Evolutionary conservation across 2,329 filamentous ascomycete species (phyloP), one percentile per base, ranked within the genome.

Genomic region (Colletotrichum sp.): DNA sequence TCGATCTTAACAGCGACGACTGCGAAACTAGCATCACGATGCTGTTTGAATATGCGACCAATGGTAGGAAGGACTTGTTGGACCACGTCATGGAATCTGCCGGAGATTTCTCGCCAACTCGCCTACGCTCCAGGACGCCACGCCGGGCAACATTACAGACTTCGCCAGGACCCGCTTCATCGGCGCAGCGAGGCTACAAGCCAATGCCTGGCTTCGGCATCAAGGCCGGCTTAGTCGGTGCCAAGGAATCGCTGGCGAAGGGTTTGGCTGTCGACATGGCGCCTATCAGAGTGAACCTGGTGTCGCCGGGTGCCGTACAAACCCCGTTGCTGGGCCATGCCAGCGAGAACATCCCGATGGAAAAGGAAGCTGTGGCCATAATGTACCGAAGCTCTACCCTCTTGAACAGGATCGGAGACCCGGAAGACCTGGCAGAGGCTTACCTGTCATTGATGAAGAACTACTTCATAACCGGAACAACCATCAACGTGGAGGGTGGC

Each of bases 281-380:
- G 75, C 92, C 92, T 0, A 81, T 93, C 11, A 83, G 93, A 3
- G 91, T 93, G 31, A 94, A 94, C 78, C 78, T 88, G 1, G 89
- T 94, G 2, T 84, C 82, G 67, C 90, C 91, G 0, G 92, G 92
- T 0, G 83, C 85, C 0, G 84, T 89, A 0, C 80, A 86, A 51
- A 91, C 90, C 8, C 85, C 86, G 55, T 68, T 88, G 34, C 78
- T 81, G 63, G 66, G 77, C 1, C 18, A 36, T 18, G 11, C 13
- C 2, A 54, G 34, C 3, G n/a, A 31, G 67, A 65, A 51, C 1
- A 36, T 76, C n/a, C 74, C 73, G 47, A 67, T 38, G 9, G 64
- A 71, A 5, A 33, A 33, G 27, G 58, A 71, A 31, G 54, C n/a
- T 7, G 62, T 24, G n/a, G 8, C 9, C 36, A 6, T 18, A 3